Evolutionary conservation across 106 monocot species (phyloP).

Genomic region (Phalaenopsis equestris): DNA sequence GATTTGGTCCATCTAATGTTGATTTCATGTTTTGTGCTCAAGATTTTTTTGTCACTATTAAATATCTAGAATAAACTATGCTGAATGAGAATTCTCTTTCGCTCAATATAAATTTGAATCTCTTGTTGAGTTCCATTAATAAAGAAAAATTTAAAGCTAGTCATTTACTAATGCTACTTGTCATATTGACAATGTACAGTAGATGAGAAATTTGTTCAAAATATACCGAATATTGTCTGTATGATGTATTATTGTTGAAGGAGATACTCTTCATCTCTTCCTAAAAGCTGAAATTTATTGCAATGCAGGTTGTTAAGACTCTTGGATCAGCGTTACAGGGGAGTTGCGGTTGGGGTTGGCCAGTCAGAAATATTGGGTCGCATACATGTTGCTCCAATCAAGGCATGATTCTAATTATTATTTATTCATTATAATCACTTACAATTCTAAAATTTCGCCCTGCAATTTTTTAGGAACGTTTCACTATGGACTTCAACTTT

Average conservation of each 20-base stretch:
- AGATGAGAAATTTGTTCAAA: background rate
- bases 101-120: background rate
- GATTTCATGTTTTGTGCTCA: background rate
- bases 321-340: constrained; percentile 81
- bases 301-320: constrained; percentile 75
- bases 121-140: background rate
- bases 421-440: constrained; percentile 2
- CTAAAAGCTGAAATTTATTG: constrained; percentile 1
- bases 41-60: background rate
- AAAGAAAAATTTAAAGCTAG: background rate
- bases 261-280: background rate
- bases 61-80: background rate
- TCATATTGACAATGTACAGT: background rate
- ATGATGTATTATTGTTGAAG: background rate
- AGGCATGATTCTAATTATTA: constrained; percentile 34
- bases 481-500: background rate
- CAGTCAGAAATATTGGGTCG: constrained; percentile 94
- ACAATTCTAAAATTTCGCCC: background rate
- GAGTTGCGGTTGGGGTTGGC: constrained; percentile 93
- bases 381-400: constrained; percentile 89
- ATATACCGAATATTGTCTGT: background rate
- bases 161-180: background rate
- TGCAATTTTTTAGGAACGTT: background rate
- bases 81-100: background rate
- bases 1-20: background rate